Base-by-base conservation (phyloP, 2,329 filamentous ascomycete genomes). In the Trichoderma oligosporum region DNA sequence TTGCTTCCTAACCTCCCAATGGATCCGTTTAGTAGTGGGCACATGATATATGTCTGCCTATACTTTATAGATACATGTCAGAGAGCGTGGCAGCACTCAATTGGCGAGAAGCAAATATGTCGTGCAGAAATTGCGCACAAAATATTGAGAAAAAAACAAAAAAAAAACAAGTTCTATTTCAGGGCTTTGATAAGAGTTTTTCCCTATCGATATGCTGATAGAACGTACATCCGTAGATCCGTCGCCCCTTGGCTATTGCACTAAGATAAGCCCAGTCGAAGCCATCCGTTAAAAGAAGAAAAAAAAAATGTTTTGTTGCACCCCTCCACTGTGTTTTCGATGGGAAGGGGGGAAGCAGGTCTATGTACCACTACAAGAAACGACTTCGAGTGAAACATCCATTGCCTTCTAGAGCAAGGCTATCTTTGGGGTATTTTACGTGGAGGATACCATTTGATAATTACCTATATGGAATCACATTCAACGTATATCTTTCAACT, bases 261-360 rank as follows among this genome's bases (percentile, higher is more conserved):
- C 51, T 55, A 55, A 46, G 49, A 53, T 53, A 53, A 53, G 49
- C 38, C 33, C 41, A 41, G 36, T 52, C 48, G 48, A 33, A 55
- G 33, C 35, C 41, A 29, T 33, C 52, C 41, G 22, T 7, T 2
- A 24, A 36, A 46, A 46, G 49, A 57, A 57, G 35, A 16, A 42
- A 42, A 31, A 31, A 31, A 31, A 31, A 31, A 11, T n/a, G n/a
- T n/a, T 55, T 55, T 55, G 51, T 55, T 55, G 41, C 51, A 55
- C 51, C 51, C 51, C 51, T 39, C 51, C 51, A 55, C 51, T 36
- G 35, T 52, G 48, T 54, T 44, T 36, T 44, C 11, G 51, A 38
- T 46, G 51, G 51, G 51, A 54, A 46, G 49, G 48, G 51, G 36
- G 41, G 29, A 39, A 45, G 27, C 33, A 31, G 16, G n/a, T 11